phyloP scores from a whole-genome alignment of 805 yeast genomes.

The Hermanozyma aechmeae region DNA sequence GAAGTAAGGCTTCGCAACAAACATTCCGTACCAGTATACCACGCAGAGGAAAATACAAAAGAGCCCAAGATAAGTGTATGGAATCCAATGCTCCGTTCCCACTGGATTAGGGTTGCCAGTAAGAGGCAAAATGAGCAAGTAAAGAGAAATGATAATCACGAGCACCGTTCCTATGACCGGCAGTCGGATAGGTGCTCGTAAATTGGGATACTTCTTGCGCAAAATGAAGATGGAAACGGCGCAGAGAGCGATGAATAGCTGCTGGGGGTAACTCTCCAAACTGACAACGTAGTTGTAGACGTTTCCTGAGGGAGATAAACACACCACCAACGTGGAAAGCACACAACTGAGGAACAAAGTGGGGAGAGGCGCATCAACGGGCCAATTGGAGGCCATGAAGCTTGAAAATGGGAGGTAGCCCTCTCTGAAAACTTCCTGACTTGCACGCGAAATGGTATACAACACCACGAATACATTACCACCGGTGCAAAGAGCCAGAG shows the following conservation, averaged over 20 bases:
- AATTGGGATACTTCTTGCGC: conserved; percentile 39
- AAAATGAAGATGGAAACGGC: conserved; percentile 51
- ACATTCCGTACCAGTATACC: conserved; percentile 48
- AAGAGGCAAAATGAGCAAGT: conserved; percentile 45
- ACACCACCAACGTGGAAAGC: conserved; percentile 31
- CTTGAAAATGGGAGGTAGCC: conserved; percentile 49
- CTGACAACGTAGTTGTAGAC: conserved; percentile 43
- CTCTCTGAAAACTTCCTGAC: conserved; percentile 57
- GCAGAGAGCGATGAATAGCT: conserved; percentile 40
- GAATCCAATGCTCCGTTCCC: conserved; percentile 35
- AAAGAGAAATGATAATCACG: conserved; percentile 35
- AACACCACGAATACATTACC: conserved; percentile 56
- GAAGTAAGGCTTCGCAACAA: conserved; percentile 36
- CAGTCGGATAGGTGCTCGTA: conserved; percentile 44
- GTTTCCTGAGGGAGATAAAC: conserved; percentile 37
- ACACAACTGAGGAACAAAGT: conserved; percentile 35
- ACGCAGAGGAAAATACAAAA: conserved; percentile 33
- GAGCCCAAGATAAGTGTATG: conserved; percentile 40
- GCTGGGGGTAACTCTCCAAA: conserved; percentile 43
- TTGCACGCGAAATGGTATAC: conserved; percentile 50
- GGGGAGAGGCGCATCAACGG: conserved; percentile 47
- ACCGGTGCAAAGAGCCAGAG: conserved; percentile 53
- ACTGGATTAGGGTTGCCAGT: conserved; percentile 29
- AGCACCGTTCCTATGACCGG: conserved; percentile 37
- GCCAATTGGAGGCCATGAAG: conserved; percentile 46